A percentile compares a stretch with the other conserved stretches of the same genome.
These are phyloP conservation scores for Myxozyma neotropica DNA, from an alignment of 805 yeast genomes.

Conservation along the genomic window DNA sequence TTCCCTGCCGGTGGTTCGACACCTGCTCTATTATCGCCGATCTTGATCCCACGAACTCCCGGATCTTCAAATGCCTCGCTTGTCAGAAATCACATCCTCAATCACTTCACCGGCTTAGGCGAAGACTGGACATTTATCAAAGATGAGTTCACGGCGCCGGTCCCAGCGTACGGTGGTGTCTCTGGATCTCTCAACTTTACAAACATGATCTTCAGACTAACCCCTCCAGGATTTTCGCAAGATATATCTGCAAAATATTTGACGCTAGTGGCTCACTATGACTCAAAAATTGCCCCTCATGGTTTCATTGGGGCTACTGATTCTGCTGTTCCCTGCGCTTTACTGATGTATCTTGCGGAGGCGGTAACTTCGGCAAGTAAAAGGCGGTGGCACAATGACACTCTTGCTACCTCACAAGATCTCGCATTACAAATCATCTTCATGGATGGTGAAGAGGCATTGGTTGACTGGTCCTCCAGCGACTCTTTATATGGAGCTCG, in stretches of 20 bases:
- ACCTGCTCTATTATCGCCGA: conserved; percentile 37
- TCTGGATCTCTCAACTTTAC: conserved; percentile 42
- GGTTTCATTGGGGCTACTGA: conserved; percentile 65
- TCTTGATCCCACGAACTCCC: conserved; percentile 46
- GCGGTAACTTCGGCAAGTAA: conserved; percentile 35
- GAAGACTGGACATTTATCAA: conserved; percentile 9
- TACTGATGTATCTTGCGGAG: conserved; percentile 51
- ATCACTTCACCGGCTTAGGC: conserved; percentile 41
- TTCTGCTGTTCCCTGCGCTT: conserved; percentile 60
- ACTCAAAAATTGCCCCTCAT: conserved; percentile 52
- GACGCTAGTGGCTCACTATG: conserved; percentile 57
- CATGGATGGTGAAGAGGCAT: conserved; percentile 66
- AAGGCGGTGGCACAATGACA: conserved; percentile 31
- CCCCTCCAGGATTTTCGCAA: conserved; percentile 30
- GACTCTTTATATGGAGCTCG: conserved; percentile 63
- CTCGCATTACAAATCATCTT: conserved; percentile 53
- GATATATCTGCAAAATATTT: conserved; percentile 9
- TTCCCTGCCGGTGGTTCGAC: neutral
- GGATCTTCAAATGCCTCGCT: conserved; percentile 48
- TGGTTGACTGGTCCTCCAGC: conserved; percentile 52
- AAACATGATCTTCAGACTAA: conserved; percentile 45
- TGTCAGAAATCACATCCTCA: conserved; percentile 46
- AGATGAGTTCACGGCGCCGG: conserved; percentile 37
- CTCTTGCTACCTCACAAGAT: neutral
- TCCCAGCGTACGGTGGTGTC: conserved; percentile 20